phyloP scores from a whole-genome alignment of 1,284 basidiomycete species.

The Ganoderma lingzhi region DNA sequence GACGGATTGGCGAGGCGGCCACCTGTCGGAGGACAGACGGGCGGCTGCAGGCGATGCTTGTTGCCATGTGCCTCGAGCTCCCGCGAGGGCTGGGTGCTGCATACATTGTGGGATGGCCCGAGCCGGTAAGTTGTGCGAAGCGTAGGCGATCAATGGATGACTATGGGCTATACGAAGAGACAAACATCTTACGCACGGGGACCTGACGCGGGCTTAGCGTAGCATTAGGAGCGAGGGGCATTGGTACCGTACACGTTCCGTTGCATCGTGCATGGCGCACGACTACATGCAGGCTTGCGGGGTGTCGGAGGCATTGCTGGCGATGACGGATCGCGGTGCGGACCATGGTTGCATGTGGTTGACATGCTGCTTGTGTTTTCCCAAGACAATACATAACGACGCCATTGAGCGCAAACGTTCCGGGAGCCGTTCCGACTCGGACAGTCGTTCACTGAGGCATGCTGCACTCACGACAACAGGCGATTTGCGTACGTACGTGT shows the following conservation, averaged over 20 bases:
- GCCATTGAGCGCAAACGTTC: background rate
- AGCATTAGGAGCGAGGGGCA: slow-evolving; percentile 2
- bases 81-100: background rate
- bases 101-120: background rate
- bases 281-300: background rate
- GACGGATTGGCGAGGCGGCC: slow-evolving; percentile 2
- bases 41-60: slow-evolving; percentile 2
- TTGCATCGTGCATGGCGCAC: background rate
- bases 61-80: background rate
- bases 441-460: background rate
- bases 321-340: background rate
- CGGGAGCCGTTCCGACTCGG: slow-evolving; percentile 9
- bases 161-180: background rate
- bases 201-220: background rate
- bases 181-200: background rate
- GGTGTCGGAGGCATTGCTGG: background rate
- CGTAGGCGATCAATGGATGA: background rate
- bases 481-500: background rate
- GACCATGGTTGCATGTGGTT: background rate
- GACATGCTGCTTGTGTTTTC: slow-evolving; percentile 4
- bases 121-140: background rate
- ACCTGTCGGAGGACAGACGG: background rate
- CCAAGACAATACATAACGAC: background rate
- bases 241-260: background rate
- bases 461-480: background rate